Percentiles rank a stretch among this genome's conserved stretches.
These are phyloP conservation scores for Cadophora malorum DNA, from an alignment of 2,329 filamentous ascomycete genomes.

Conservation along the genomic window DNA sequence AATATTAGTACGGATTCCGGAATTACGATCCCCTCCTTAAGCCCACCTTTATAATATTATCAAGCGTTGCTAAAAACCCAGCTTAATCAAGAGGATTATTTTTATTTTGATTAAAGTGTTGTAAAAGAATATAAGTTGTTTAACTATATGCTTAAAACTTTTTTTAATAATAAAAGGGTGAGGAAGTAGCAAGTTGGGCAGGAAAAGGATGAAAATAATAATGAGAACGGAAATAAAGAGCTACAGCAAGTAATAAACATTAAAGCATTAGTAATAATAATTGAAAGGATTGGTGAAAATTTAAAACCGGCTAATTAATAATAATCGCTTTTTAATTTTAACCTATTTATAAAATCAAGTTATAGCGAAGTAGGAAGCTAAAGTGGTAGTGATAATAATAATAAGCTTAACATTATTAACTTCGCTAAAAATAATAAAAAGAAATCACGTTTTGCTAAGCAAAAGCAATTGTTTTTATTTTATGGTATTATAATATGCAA, in stretches of 20 bases:
- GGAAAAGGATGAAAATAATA: constrained; percentile 22
- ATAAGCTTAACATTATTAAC: constrained; percentile 20
- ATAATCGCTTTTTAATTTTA: constrained; percentile 28
- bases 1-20: constrained; percentile 32
- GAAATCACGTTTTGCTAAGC: constrained; percentile 30
- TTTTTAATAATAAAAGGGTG: constrained; percentile 23
- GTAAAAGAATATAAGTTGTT: constrained; percentile 31
- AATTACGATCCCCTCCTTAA: constrained; percentile 29
- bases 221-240: constrained; percentile 12
- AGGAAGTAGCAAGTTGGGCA: constrained; percentile 25
- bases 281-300: constrained; percentile 27
- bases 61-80: constrained; percentile 31
- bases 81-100: constrained; percentile 26
- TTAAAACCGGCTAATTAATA: constrained; percentile 24
- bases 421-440: not conserved
- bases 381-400: constrained; percentile 24
- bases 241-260: constrained; percentile 25
- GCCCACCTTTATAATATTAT: constrained; percentile 24
- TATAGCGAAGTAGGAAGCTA: constrained; percentile 25
- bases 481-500: constrained; percentile 15
- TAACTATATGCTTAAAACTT: constrained; percentile 23
- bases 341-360: constrained; percentile 31
- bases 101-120: constrained; percentile 29
- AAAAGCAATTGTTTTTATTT: constrained; percentile 28
- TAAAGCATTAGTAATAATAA: constrained; percentile 26